These are phyloP conservation scores for Hygrophoropsis aurantiaca DNA, from an alignment of 768 basidiomycete species.

Conservation along the genomic window DNA sequence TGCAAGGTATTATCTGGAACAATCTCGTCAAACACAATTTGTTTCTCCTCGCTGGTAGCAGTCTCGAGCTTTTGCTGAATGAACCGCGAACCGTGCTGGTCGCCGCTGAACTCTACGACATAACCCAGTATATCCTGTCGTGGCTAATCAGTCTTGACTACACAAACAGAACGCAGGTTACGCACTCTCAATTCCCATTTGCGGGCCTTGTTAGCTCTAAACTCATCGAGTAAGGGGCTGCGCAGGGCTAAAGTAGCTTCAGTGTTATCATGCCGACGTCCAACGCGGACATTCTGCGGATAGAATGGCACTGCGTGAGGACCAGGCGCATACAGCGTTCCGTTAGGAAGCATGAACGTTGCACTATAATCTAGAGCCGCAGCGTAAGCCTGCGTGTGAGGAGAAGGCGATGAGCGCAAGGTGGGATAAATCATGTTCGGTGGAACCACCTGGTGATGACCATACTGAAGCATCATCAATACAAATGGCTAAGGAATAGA, in stretches of 20 bases:
- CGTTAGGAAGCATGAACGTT: constrained; percentile 43
- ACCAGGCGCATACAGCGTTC: constrained; percentile 45
- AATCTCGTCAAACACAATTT: constrained; percentile 84
- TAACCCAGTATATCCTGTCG: constrained; percentile 81
- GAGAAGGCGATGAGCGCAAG: constrained; percentile 42
- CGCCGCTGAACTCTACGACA: constrained; percentile 87
- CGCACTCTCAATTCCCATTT: constrained; percentile 81
- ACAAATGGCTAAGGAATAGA: constrained; percentile 8
- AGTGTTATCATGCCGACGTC: constrained; percentile 44
- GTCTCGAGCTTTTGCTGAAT: constrained; percentile 86
- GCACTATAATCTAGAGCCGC: constrained; percentile 47
- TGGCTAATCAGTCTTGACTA: constrained; percentile 5
- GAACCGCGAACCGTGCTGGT: constrained; percentile 98
- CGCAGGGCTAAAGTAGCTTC: constrained; percentile 43
- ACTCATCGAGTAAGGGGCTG: constrained; percentile 81
- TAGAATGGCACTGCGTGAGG: constrained; percentile 35
- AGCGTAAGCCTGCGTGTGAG: constrained; percentile 45
- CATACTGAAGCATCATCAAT: constrained; percentile 32
- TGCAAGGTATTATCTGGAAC: constrained; percentile 71
- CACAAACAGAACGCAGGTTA: constrained; percentile 6
- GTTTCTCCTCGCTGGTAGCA: constrained; percentile 77
- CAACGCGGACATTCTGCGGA: constrained; percentile 40
- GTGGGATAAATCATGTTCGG: constrained; percentile 43
- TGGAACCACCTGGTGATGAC: constrained; percentile 43
- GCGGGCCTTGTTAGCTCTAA: constrained; percentile 73